Base-by-base conservation (phyloP, 345 rosid species). In the Eucalyptus brandiana region DNA sequence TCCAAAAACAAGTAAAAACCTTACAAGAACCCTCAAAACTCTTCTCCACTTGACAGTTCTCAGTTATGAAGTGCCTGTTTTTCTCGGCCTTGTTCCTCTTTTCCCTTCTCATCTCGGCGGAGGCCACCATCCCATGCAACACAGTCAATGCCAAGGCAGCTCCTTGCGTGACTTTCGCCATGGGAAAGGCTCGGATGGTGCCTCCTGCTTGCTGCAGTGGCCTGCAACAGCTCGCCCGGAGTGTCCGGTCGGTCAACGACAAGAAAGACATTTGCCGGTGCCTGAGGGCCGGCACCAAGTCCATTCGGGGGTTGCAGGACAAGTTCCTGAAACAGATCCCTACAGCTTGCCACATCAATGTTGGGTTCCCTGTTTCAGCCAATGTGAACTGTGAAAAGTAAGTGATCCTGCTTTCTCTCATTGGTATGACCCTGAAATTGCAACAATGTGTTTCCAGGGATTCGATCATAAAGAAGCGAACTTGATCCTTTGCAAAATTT, bases 311-410 rank as follows among this genome's bases (percentile, higher is more conserved):
- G 14, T 54, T 93, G 9, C 90, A 93, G 87, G 91, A 93, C 80
- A 87, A 88, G 88, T 92, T 89, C 91, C 83, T 93, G 89, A 89
- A 90, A 90, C 88, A 87, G 90, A 91, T 93, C 60, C 94, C 94
- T 80, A 14, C 21, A 8, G 89, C 91, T 24, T 94, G 94, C 92
- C 81, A 87, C 26, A 89, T 94, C 89, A 89, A 93, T 37, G 92
- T 94, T 62, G 93, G 93, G 6, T 94, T 92, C 89, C 89, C 92
- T 32, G 92, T 94, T 58, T 92, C 94, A 56, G 37, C 60, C 5
- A 47, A 48, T 91, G 89, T 91, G 85, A 86, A 92, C 76, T 94
- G 93, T 42, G 92, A 90, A 49, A 90, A 53, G 93, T 90, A 34
- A 90, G 93, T 89, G 30, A 19, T 67, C 19, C 80, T 7, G 80